These are phyloP conservation scores for Circinella minor DNA, from an alignment of 371 early-diverging fungal species.

Conservation along the genomic window DNA sequence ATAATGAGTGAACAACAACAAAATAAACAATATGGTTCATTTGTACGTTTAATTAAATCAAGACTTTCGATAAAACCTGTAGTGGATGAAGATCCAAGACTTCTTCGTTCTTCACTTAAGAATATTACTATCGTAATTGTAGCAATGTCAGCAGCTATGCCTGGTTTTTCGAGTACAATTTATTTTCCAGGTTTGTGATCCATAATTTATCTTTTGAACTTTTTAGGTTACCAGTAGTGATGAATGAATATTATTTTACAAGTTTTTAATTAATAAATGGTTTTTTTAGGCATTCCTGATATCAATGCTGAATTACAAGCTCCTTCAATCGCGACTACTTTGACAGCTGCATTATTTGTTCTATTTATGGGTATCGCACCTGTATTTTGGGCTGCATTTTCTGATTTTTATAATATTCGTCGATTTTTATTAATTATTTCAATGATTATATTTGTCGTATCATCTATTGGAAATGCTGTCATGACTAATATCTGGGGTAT, in stretches of 20 bases:
- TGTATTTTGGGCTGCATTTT: constrained; percentile 68
- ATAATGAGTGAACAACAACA: neutral
- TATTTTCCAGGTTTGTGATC: constrained; percentile 27
- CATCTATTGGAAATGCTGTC: constrained; percentile 71
- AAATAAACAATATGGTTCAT: neutral
- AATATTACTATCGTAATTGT: constrained; percentile 21
- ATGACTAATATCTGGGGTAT: constrained; percentile 61
- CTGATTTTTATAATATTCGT: constrained; percentile 64
- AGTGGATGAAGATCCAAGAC: constrained; percentile 30
- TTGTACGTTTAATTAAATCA: constrained; percentile 10
- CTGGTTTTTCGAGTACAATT: constrained; percentile 35
- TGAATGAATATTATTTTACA: no score
- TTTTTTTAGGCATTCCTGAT: constrained; percentile 40
- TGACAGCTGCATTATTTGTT: constrained; percentile 61
- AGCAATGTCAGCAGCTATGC: constrained; percentile 22
- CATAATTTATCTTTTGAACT: no score
- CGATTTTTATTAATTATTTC: constrained; percentile 61
- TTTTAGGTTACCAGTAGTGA: no score
- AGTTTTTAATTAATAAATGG: neutral
- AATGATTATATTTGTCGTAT: constrained; percentile 59
- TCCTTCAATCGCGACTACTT: constrained; percentile 50
- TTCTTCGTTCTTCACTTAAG: constrained; percentile 18
- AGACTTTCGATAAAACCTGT: constrained; percentile 21
- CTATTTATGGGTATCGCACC: constrained; percentile 64
- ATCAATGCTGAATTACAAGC: constrained; percentile 56